Conservation (phyloP, 2,329 filamentous ascomycete genomes). For the Ascochyta pisi region DNA sequence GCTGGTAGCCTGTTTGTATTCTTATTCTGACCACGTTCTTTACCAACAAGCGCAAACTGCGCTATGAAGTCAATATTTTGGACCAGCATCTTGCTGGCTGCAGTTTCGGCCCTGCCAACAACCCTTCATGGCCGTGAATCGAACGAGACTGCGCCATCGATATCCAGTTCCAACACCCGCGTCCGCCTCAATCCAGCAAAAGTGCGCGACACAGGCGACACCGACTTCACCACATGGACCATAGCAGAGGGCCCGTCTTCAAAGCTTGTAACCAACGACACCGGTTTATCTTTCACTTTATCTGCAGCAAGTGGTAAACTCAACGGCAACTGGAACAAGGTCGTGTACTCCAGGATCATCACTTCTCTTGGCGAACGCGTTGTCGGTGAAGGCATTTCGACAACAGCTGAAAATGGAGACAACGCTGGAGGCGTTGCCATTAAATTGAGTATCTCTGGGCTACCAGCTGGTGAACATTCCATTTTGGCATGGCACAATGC, state of each 20-base stretch:
- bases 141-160: conserved; percentile 2
- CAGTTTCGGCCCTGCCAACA: conserved; percentile 5
- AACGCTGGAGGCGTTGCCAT: conserved; percentile 23
- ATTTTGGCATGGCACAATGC: conserved; percentile 42
- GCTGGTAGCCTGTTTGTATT: not conserved
- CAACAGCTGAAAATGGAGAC: conserved; percentile 25
- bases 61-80: conserved; percentile 7
- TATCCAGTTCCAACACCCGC: conserved; percentile 1
- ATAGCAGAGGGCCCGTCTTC: conserved; percentile 17
- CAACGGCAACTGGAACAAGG: conserved; percentile 35
- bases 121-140: not conserved
- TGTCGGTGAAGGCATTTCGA: conserved; percentile 37
- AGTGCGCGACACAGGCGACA: conserved; percentile 18
- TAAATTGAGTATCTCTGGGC: conserved; percentile 35
- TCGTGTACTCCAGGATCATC: conserved; percentile 31
- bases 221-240: conserved; percentile 21
- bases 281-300: conserved; percentile 8
- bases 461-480: conserved; percentile 36
- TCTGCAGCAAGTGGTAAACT: conserved; percentile 27
- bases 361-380: conserved; percentile 40
- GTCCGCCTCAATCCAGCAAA: conserved; percentile 22
- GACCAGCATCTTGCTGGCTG: conserved; percentile 1
- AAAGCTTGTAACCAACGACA: conserved; percentile 5
- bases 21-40: not conserved
- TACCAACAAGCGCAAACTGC: not conserved